Evolutionary conservation across 768 basidiomycete species (phyloP).

Genomic region (Pleurotus salmoneostramineus): DNA sequence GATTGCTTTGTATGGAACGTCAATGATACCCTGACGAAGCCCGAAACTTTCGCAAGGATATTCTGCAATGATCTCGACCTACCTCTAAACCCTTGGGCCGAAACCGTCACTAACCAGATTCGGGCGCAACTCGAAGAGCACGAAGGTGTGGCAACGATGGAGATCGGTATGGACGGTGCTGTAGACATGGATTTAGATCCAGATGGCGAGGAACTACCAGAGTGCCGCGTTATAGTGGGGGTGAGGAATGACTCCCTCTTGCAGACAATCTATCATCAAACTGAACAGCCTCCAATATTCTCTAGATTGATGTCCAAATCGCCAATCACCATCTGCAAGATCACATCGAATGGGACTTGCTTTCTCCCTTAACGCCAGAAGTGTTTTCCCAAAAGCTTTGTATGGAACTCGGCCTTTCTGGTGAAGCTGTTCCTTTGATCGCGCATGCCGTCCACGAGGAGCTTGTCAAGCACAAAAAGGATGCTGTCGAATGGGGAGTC

Average conservation of each 20-base stretch:
- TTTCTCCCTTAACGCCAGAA: conserved; percentile 87
- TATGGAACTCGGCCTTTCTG: conserved; percentile 80
- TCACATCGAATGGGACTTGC: conserved; percentile 98
- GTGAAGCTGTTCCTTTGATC: conserved; percentile 85
- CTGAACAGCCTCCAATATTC: neutral
- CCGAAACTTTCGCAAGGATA: conserved; percentile 78
- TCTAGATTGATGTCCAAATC: conserved; percentile 94
- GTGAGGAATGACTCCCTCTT: conserved; percentile 36
- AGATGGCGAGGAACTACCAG: conserved; percentile 55
- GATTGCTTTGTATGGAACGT: conserved; percentile 97
- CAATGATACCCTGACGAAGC: conserved; percentile 81
- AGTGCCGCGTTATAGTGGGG: conserved; percentile 80
- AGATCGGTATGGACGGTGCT: conserved; percentile 59
- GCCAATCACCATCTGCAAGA: conserved; percentile 88
- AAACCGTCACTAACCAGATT: conserved; percentile 83
- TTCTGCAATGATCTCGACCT: conserved; percentile 91
- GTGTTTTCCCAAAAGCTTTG: conserved; percentile 78
- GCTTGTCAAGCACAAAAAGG: conserved; percentile 91
- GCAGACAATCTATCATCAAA: neutral
- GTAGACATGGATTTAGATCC: conserved; percentile 39
- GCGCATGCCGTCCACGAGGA: conserved; percentile 96
- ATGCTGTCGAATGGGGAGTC: conserved; percentile 92
- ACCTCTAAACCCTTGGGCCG: conserved; percentile 58
- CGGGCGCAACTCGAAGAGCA: conserved; percentile 89
- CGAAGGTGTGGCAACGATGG: conserved; percentile 76